Evolutionary conservation across 345 rosid species (phyloP).

Genomic region (Conringia planisiliqua): DNA sequence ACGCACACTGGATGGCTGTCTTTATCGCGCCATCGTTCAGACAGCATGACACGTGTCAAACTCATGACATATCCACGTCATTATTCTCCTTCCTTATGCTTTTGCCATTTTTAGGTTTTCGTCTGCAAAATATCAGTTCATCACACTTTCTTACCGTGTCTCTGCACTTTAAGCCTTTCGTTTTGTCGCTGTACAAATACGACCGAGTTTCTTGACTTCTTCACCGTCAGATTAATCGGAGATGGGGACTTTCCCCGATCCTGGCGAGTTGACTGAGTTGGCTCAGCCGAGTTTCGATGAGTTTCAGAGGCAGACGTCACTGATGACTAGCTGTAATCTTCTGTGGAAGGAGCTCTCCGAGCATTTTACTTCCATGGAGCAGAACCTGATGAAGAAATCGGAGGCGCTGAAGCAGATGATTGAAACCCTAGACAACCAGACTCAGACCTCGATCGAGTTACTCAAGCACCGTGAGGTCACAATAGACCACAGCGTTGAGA

Average conservation of each 20-base stretch:
- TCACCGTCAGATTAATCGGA: conserved; percentile 12
- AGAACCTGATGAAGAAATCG: conserved; percentile 63
- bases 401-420: conserved; percentile 66
- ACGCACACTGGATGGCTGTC: conserved; percentile 26
- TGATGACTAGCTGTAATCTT: conserved; percentile 90
- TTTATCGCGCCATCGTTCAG: not conserved
- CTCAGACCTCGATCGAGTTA: conserved; percentile 64
- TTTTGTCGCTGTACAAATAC: not conserved
- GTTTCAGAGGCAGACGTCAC: conserved; percentile 82
- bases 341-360: conserved; percentile 97
- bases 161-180: not conserved
- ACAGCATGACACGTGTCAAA: conserved; percentile 40
- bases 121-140: not conserved
- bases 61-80: conserved; percentile 40
- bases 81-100: conserved; percentile 8
- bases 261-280: conserved; percentile 62
- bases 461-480: conserved; percentile 78
- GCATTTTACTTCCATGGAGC: conserved; percentile 78
- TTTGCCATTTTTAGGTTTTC: conserved; percentile 35
- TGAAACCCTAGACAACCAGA: conserved; percentile 57
- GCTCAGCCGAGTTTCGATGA: conserved; percentile 77
- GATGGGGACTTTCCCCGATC: conserved; percentile 90
- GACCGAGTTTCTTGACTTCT: not conserved
- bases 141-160: not conserved
- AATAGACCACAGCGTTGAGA: conserved; percentile 76